Percentiles rank a stretch among this genome's conserved stretches.
phyloP scores from a whole-genome alignment of 768 basidiomycete genomes.

The Thelephora ganbajun region DNA sequence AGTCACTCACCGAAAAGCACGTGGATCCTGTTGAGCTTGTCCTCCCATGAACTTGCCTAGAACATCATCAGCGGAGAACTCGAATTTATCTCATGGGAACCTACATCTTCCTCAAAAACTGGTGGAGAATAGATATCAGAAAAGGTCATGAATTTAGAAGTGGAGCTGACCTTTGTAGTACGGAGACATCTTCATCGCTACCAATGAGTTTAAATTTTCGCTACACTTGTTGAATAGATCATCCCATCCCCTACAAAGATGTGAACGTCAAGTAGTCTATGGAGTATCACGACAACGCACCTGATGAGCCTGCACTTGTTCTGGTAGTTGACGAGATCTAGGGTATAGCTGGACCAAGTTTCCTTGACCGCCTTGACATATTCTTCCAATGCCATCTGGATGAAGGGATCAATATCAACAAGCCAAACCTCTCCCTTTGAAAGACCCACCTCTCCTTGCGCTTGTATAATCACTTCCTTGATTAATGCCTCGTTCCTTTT shows the following conservation, averaged over 20 bases:
- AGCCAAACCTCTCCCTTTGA: too few relatives aligned
- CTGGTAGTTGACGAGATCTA: conserved; percentile 96
- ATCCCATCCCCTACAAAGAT: conserved; percentile 70
- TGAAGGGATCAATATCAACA: conserved; percentile 2
- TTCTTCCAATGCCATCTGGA: conserved; percentile 87
- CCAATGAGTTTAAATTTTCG: conserved; percentile 91
- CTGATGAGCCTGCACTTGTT: conserved; percentile 94
- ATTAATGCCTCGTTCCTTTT: conserved; percentile 85
- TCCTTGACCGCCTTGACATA: conserved; percentile 96
- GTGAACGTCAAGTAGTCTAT: not conserved
- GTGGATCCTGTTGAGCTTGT: conserved; percentile 91
- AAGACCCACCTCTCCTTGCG: conserved; percentile 77
- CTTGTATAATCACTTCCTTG: conserved; percentile 92
- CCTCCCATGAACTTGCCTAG: conserved; percentile 86
- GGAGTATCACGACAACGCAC: conserved; percentile 19
- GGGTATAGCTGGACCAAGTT: conserved; percentile 88
- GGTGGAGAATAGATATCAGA: conserved; percentile 4
- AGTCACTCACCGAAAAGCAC: conserved; percentile 75
- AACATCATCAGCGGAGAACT: conserved; percentile 3
- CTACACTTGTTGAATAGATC: conserved; percentile 94
- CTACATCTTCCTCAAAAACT: conserved; percentile 86
- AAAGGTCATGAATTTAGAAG: conserved; percentile 1
- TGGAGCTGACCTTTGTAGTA: conserved; percentile 77
- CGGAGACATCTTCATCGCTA: conserved; percentile 95
- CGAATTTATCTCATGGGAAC: not conserved